Percentiles rank a stretch among this genome's conserved stretches.
These are phyloP conservation scores for Carpinus fangiana DNA, from an alignment of 306 rosid genomes.

Conservation along the genomic window DNA sequence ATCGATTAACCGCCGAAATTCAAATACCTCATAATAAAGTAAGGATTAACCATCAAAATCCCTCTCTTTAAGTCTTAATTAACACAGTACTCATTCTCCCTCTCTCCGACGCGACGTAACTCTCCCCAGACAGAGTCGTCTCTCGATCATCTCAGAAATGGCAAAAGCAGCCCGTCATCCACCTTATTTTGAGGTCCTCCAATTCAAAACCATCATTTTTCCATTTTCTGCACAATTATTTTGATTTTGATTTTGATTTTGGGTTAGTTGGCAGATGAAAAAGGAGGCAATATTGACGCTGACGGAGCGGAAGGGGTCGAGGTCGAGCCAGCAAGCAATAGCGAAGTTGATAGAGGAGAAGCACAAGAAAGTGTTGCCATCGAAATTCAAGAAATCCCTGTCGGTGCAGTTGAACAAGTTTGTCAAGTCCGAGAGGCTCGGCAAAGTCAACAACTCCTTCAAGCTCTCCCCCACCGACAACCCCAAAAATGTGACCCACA, in stretches of 20 bases:
- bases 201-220: neutral
- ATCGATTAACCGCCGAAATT: slow-evolving; percentile 17
- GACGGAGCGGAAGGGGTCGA: slow-evolving; percentile 34
- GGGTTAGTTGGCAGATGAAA: slow-evolving; percentile 24
- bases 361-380: slow-evolving; percentile 26
- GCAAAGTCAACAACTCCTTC: slow-evolving; percentile 36
- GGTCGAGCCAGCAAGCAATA: slow-evolving; percentile 38
- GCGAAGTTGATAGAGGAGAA: slow-evolving; percentile 33
- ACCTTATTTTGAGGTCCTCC: slow-evolving; percentile 32
- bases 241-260: no score
- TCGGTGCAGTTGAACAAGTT: slow-evolving; percentile 36
- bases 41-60: no score
- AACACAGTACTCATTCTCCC: neutral
- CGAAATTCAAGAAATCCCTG: slow-evolving; percentile 24
- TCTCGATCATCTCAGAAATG: slow-evolving; percentile 7
- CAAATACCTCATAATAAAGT: neutral
- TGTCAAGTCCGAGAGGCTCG: slow-evolving; percentile 34
- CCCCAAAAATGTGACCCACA: slow-evolving; percentile 1
- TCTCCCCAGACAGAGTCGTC: neutral
- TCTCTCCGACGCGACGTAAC: neutral
- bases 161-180: slow-evolving; percentile 23
- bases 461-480: slow-evolving; percentile 28
- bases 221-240: neutral
- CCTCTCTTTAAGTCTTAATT: neutral
- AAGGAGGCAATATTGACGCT: slow-evolving; percentile 24